A percentile compares a stretch with the other conserved stretches of the same genome.
Evolutionary conservation across 2,329 filamentous ascomycete genomes (phyloP).

Genomic region (Proliferodiscus dingleyae): DNA sequence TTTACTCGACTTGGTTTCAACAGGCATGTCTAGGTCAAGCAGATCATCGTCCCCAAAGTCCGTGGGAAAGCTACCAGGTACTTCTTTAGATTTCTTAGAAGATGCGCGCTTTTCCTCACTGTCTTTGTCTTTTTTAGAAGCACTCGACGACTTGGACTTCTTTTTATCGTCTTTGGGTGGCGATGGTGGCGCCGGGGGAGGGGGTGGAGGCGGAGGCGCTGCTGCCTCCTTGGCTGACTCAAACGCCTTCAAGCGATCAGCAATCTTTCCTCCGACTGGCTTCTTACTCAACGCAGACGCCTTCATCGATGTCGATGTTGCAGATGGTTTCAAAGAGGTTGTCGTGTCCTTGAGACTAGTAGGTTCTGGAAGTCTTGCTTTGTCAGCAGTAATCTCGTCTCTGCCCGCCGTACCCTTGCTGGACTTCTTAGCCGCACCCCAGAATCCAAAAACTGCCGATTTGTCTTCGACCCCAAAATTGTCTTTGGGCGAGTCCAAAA

Average conservation of each 20-base stretch:
- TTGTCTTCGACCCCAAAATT: constrained; percentile 30
- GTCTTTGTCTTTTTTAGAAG: constrained; percentile 35
- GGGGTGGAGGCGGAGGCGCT: constrained; percentile 33
- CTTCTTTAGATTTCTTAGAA: constrained; percentile 36
- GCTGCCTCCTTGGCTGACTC: constrained; percentile 39
- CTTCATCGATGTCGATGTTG: constrained; percentile 39
- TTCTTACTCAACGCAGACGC: constrained; percentile 38
- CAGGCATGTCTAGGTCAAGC: constrained; percentile 46
- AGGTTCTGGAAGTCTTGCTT: constrained; percentile 44
- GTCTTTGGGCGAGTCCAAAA: constrained; percentile 34
- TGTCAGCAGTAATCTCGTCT: constrained; percentile 48
- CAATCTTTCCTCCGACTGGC: constrained; percentile 46
- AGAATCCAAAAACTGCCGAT: constrained; percentile 48
- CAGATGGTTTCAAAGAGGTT: constrained; percentile 35
- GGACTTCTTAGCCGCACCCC: constrained; percentile 47
- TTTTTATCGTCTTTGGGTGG: constrained; percentile 41
- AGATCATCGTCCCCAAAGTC: constrained; percentile 42
- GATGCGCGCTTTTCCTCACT: constrained; percentile 28
- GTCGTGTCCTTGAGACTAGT: constrained; percentile 37
- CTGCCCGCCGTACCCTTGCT: constrained; percentile 29
- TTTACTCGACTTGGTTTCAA: constrained; percentile 38
- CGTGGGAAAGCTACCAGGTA: constrained; percentile 56
- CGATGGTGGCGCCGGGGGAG: constrained; percentile 38
- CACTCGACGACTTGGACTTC: constrained; percentile 27
- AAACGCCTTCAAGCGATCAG: constrained; percentile 53